Base-by-base conservation (phyloP, 1,284 basidiomycete genomes). In the Marasmius tenuissimus region DNA sequence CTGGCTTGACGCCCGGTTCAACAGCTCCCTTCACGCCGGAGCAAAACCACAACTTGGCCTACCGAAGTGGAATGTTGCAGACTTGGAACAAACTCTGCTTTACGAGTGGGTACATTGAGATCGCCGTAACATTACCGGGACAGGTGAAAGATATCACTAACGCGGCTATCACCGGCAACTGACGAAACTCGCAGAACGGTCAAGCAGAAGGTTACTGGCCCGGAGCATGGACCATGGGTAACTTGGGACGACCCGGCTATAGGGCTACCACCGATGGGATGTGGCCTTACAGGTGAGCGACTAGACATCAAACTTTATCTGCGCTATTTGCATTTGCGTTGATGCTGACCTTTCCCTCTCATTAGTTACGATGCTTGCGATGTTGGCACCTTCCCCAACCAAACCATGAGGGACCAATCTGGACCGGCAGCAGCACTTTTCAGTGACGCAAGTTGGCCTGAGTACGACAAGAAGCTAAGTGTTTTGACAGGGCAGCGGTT, bases 11-110 rank as follows among this genome's bases (percentile, higher is more conserved):
- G 1, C 52, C 52, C 12, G 34, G 42, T 16, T 79, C 78, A 4
- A 80, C 79, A 0, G 79, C 80, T 0, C 80, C 79, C 0, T 81
- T 81, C 60, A 77, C 76, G 0, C 14, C 63, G 0, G 74, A 62
- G 0, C 67, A 76, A 7, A 87, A 87, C 60, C 86, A 94, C 69
- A 81, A 80, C 12, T 78, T 94, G 64, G 79, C 84, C 62, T 94
- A 89, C 73, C 81, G 83, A 37, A 84, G 82, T 48, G 88, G 86
- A 0, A 89, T 89, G 86, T 68, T 91, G 2, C 85, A 87, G 71
- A 82, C 78, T 62, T 92, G 92, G 91, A 93, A 93, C 74, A 93
- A 96, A 76, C 90, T 96, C 72, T 96, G 94, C 73, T 96, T 96
- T 75, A 75, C 78, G 45, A 75, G 71, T 22, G 85, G 85, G 3